Conservation (phyloP, 306 rosid genomes). For the Erythrophleum fordii region DNA sequence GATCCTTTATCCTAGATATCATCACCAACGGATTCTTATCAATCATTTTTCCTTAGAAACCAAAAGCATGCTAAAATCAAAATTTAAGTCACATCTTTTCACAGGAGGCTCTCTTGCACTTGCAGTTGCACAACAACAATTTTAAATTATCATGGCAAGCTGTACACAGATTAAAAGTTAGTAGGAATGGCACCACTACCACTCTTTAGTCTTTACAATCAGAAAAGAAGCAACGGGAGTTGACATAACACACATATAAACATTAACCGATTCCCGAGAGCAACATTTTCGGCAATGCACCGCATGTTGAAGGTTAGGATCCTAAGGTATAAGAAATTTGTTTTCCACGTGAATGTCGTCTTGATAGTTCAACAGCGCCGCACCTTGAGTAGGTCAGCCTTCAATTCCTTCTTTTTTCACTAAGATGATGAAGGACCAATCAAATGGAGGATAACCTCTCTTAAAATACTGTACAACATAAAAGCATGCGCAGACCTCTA, state of each 20-base stretch:
- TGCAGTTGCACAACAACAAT: background rate
- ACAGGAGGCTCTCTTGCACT: background rate
- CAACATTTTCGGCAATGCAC: background rate
- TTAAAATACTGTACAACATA: slow-evolving; percentile 31
- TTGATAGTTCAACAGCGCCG: background rate
- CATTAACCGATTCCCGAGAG: background rate
- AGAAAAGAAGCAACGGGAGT: slow-evolving; percentile 13
- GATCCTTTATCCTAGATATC: background rate
- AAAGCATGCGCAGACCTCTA: slow-evolving; percentile 28
- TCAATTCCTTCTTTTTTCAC: background rate
- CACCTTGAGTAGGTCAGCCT: slow-evolving; percentile 1
- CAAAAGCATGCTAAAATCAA: background rate
- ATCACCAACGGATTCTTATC: background rate
- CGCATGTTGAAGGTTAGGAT: slow-evolving; percentile 3
- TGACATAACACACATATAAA: slow-evolving; percentile 16
- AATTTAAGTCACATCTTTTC: background rate
- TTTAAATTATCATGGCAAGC: slow-evolving; percentile 4
- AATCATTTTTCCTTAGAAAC: background rate
- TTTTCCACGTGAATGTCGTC: background rate
- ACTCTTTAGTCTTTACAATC: slow-evolving; percentile 15
- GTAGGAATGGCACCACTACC: background rate
- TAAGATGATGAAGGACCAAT: slow-evolving; percentile 21
- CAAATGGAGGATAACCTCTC: slow-evolving; percentile 19
- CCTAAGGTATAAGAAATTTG: background rate
- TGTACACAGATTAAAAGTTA: background rate